Base-by-base conservation (phyloP, 768 basidiomycete genomes). In the Termitomyces heimii region DNA sequence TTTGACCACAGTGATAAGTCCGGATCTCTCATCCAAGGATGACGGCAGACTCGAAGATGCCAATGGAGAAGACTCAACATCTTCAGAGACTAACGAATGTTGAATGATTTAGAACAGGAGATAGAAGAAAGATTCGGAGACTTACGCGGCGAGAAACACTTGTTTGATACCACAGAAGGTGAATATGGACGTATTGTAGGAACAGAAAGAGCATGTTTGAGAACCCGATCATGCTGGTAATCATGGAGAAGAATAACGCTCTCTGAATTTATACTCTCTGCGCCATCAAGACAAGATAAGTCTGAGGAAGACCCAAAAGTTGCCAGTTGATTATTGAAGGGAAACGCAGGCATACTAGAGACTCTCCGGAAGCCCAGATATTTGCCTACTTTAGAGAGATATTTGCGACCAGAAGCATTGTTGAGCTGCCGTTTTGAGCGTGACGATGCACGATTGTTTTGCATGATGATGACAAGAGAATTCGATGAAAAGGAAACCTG, bases 181-280 rank as follows among this genome's bases (percentile, higher is more conserved):
- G 54, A 53, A 46, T 45, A 44, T 22, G 31, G 32, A 47, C 37
- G 49, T 51, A 63, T 53, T 12, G 29, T 50, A 5, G 61, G 59
- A 24, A 51, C 29, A 53, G 63, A 64, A n/a, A 47, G 4, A 3
- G 61, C 57, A 48, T 62, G 61, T 44, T 51, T 56, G 22, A 65
- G 53, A 40, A 22, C 31, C 40, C 58, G 57, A 44, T 39, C 32
- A 26, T 53, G 49, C 2, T n/a, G 43, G 46, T 8, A 42, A 49
- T 54, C 24, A 29, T 52, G 42, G 18, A 29, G 24, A 37, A 45
- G 44, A 26, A 31, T 24, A 20, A 58, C 7, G 12, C 26, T 14
- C 20, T 28, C n/a, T 26, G n/a, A 20, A 26, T 26, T 20, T 12
- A 28, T 44, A 35, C 54, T 40, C 31, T 57, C 39, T 53, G 6